Evolutionary conservation across 2,329 filamentous ascomycete genomes (phyloP).

Genomic region (Erysiphe pulchra): DNA sequence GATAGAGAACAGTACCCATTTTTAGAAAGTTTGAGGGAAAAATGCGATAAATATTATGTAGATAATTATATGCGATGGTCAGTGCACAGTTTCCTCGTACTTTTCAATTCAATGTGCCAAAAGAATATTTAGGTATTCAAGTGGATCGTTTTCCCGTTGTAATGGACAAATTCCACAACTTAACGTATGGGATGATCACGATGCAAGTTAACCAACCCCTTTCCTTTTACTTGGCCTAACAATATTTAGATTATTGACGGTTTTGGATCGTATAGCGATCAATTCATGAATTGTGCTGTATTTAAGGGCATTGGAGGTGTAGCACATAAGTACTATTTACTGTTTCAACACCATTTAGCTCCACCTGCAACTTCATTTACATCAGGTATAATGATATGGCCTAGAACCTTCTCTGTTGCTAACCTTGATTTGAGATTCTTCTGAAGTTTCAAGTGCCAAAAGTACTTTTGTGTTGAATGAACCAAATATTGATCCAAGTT

Average conservation of each 20-base stretch:
- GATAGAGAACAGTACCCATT: conserved; percentile 62
- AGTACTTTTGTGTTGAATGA: conserved; percentile 42
- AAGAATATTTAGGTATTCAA: conserved; percentile 36
- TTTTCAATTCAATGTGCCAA: conserved; percentile 21
- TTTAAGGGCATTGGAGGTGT: conserved; percentile 79
- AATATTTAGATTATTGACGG: conserved; percentile 44
- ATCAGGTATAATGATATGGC: conserved; percentile 26
- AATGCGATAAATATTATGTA: conserved; percentile 76
- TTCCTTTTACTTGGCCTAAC: neutral
- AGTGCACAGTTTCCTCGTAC: conserved; percentile 18
- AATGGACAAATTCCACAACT: conserved; percentile 86
- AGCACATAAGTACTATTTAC: conserved; percentile 93
- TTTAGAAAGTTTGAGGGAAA: conserved; percentile 48
- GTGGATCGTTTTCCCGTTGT: conserved; percentile 59
- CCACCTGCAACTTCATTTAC: conserved; percentile 72
- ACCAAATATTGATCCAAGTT: conserved; percentile 35
- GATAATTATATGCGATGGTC: conserved; percentile 62
- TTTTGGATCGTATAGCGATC: conserved; percentile 77
- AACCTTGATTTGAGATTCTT: conserved; percentile 13
- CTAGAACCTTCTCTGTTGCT: conserved; percentile 1
- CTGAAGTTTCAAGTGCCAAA: conserved; percentile 33
- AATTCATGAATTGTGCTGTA: conserved; percentile 80
- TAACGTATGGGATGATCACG: conserved; percentile 96
- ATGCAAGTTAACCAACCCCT: conserved; percentile 24
- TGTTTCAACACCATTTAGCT: conserved; percentile 86